A percentile compares a stretch with the other conserved stretches of the same genome.
Conservation (phyloP, 2,329 filamentous ascomycete genomes). For the Xylaria sp. region DNA sequence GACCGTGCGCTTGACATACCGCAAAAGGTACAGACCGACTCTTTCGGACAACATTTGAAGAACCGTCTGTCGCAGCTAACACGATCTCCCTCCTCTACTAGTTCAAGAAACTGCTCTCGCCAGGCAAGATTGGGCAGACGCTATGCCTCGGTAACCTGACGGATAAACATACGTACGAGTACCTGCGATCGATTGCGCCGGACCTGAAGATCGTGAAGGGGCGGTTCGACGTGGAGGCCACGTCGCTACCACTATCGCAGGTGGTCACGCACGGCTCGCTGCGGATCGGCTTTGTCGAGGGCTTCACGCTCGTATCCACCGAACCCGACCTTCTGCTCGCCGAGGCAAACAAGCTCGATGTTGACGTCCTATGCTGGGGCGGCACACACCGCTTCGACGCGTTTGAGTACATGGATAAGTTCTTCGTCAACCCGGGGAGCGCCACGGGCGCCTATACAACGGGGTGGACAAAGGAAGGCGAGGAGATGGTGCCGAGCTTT, state of each 20-base stretch:
- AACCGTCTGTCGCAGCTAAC: slow-evolving; percentile 34
- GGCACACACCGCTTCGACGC: slow-evolving; percentile 76
- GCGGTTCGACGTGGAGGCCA: slow-evolving; percentile 73
- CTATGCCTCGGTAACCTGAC: slow-evolving; percentile 84
- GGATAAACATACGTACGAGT: slow-evolving; percentile 82
- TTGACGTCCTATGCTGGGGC: slow-evolving; percentile 75
- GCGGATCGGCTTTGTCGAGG: slow-evolving; percentile 74
- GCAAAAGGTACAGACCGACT: slow-evolving; percentile 71
- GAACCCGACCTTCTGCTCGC: slow-evolving; percentile 74
- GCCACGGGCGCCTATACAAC: slow-evolving; percentile 72
- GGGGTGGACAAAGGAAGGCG: slow-evolving; percentile 66
- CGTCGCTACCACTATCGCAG: slow-evolving; percentile 71
- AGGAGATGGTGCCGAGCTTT: slow-evolving; percentile 88
- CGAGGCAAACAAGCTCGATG: slow-evolving; percentile 74
- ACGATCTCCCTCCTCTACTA: slow-evolving; percentile 50
- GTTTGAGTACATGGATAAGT: slow-evolving; percentile 79
- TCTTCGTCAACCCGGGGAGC: slow-evolving; percentile 76
- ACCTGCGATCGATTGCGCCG: slow-evolving; percentile 78
- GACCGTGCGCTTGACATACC: slow-evolving; percentile 92
- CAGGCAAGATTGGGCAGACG: slow-evolving; percentile 84
- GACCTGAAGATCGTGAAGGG: slow-evolving; percentile 77
- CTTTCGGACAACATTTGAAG: neutral
- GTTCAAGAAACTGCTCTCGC: slow-evolving; percentile 87
- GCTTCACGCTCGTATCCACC: slow-evolving; percentile 73
- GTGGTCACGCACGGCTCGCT: slow-evolving; percentile 73